A percentile compares a stretch with the other conserved stretches of the same genome.
phyloP scores from a whole-genome alignment of 2,329 filamentous ascomycete species.

The Ascosphaera aggregata region DNA sequence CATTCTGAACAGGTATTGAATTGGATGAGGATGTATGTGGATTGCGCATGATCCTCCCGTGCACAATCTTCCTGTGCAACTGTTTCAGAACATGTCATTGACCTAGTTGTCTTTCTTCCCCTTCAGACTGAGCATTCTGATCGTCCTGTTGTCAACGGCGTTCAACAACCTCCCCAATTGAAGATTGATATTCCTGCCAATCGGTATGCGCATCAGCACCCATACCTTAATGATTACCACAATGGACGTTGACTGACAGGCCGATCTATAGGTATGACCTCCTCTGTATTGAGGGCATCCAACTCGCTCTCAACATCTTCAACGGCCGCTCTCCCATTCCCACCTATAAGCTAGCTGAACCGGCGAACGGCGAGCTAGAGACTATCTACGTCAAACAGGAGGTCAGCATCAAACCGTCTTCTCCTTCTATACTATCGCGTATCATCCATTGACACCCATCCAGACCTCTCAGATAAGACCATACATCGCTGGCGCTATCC shows the following conservation, averaged over 20 bases:
- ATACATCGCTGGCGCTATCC: constrained; percentile 68
- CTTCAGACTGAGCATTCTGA: constrained; percentile 44
- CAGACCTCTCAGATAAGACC: constrained; percentile 59
- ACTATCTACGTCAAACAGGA: constrained; percentile 56
- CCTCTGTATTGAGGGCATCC: constrained; percentile 93
- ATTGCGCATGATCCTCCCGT: constrained; percentile 1
- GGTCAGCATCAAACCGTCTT: constrained; percentile 16
- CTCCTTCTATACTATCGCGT: too few relatives aligned
- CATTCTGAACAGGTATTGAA: constrained; percentile 49
- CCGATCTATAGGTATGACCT: constrained; percentile 49
- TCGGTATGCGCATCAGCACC: constrained; percentile 49
- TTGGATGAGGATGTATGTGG: constrained; percentile 60
- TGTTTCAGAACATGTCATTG: too few relatives aligned
- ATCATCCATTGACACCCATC: too few relatives aligned
- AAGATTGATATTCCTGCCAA: constrained; percentile 98
- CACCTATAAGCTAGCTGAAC: constrained; percentile 53
- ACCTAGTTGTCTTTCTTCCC: constrained; percentile 9
- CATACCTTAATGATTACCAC: neutral
- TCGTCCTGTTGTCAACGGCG: constrained; percentile 49
- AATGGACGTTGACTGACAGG: constrained; percentile 8
- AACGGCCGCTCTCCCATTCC: constrained; percentile 51
- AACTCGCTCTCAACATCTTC: constrained; percentile 91
- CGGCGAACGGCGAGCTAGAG: constrained; percentile 49
- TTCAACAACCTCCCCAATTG: constrained; percentile 72
- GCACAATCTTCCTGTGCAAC: constrained; percentile 9